Conservation (phyloP, 2,329 filamentous ascomycete species). For the Epichloe amarillans region DNA sequence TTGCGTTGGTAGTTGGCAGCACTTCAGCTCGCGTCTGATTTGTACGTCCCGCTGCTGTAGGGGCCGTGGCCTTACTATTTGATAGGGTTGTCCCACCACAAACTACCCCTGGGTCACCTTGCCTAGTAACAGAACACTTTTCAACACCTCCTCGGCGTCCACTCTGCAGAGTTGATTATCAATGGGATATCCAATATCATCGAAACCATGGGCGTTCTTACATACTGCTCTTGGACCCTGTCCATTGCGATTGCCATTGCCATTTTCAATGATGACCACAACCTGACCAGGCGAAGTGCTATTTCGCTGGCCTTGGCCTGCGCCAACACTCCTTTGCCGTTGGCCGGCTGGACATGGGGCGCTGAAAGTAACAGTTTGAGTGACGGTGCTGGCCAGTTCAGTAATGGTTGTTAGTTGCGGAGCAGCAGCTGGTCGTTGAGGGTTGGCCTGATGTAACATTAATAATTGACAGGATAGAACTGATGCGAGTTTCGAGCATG, state of each 20-base stretch:
- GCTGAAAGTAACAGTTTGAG: too few relatives aligned
- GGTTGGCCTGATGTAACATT: too few relatives aligned
- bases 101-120: background rate
- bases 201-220: background rate
- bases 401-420: slow-evolving; percentile 5
- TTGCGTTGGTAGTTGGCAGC: slow-evolving; percentile 6
- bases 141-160: background rate
- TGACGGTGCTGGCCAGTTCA: background rate
- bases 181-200: background rate
- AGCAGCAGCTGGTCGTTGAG: too few relatives aligned
- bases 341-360: too few relatives aligned
- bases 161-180: background rate
- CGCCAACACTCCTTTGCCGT: too few relatives aligned
- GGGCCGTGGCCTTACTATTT: background rate
- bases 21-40: background rate
- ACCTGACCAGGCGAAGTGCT: background rate
- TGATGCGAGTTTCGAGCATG: too few relatives aligned
- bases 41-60: background rate
- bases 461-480: too few relatives aligned
- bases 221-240: background rate
- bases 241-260: background rate
- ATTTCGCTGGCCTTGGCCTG: background rate
- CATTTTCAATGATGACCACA: background rate
- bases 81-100: background rate
- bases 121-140: background rate